Base-by-base conservation (phyloP, 352 stramenopile genomes). In the Phytophthora pseudosyringae region DNA sequence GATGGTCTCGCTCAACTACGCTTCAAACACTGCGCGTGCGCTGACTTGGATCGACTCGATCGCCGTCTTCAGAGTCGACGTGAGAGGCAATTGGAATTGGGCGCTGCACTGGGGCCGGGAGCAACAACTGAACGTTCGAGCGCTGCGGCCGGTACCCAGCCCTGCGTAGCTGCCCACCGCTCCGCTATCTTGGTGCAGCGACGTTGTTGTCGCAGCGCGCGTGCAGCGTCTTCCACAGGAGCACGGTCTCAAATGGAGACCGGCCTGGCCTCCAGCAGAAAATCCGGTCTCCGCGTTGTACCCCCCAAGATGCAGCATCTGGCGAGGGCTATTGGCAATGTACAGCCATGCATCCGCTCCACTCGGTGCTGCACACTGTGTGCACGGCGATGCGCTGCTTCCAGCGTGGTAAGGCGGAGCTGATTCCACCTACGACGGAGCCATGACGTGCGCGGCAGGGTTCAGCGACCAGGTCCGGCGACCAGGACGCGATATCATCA, bases 321-420 rank as follows among this genome's bases (percentile, higher is more conserved):
- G n/a, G n/a, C 4, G 31, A 46, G 39, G 12, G 16, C 50, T 15
- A 60, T 67, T 67, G 49, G 59, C 54, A 55, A 55, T 47, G 35
- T 55, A 16, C 13, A 45, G 13, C 29, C 16, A 50, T 26, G 40
- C 18, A 52, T 35, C 33, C 21, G 35, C 5, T 15, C 25, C 43
- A 46, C 43, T 4, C 29, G 41, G 15, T 47, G 54, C 43, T 53
- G 41, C 33, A n/a, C n/a, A n/a, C n/a, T n/a, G n/a, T n/a, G n/a
- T n/a, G n/a, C n/a, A n/a, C n/a, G n/a, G n/a, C n/a, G n/a, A n/a
- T n/a, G n/a, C n/a, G n/a, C n/a, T n/a, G n/a, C 40, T 61, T 50
- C 51, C 51, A 47, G 50, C 62, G 59, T 7, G 59, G 59, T 60
- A 67, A 54, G 41, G 21, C 26, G 32, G 41, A 40, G 40, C 43